A percentile compares a stretch with the other conserved stretches of the same genome.
phyloP scores from a whole-genome alignment of 352 stramenopile genomes.

The Achlya hypogyna region DNA sequence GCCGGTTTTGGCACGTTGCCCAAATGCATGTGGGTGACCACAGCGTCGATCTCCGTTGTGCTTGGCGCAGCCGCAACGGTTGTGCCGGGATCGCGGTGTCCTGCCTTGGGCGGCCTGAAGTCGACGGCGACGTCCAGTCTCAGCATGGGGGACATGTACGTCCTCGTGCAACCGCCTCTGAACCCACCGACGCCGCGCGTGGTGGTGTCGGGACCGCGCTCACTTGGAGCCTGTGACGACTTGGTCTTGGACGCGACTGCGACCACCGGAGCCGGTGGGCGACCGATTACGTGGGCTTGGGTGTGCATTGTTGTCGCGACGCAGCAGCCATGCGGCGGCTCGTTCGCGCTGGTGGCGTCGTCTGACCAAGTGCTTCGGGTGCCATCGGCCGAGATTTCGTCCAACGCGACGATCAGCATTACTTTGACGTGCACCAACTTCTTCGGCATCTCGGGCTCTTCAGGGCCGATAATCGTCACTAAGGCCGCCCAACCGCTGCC shows the following conservation, averaged over 20 bases:
- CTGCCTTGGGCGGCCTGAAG: constrained; percentile 37
- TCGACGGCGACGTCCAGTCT: constrained; percentile 38
- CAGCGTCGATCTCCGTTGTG: constrained; percentile 33
- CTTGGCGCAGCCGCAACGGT: constrained; percentile 37
- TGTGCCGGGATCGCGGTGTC: constrained; percentile 30
- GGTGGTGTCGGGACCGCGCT: constrained; percentile 35
- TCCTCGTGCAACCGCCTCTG: constrained; percentile 29
- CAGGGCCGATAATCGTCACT: constrained; percentile 32
- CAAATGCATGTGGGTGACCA: constrained; percentile 39
- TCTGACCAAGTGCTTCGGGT: constrained; percentile 26
- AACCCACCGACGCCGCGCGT: constrained; percentile 35
- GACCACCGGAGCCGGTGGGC: constrained; percentile 44
- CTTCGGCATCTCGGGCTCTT: constrained; percentile 36
- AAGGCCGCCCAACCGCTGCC: constrained; percentile 44
- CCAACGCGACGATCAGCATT: constrained; percentile 35
- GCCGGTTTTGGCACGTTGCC: constrained; percentile 36
- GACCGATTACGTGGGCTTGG: constrained; percentile 47
- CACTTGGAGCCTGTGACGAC: constrained; percentile 48
- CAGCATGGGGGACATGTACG: constrained; percentile 26
- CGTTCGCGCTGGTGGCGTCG: constrained; percentile 28
- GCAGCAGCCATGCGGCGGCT: constrained; percentile 26
- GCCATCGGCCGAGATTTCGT: constrained; percentile 25
- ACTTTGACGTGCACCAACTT: constrained; percentile 43
- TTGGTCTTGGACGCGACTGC: constrained; percentile 44
- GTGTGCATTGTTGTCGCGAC: constrained; percentile 26